phyloP scores from a whole-genome alignment of 2,329 filamentous ascomycete genomes.

The Aspergillus novofumigatus region DNA sequence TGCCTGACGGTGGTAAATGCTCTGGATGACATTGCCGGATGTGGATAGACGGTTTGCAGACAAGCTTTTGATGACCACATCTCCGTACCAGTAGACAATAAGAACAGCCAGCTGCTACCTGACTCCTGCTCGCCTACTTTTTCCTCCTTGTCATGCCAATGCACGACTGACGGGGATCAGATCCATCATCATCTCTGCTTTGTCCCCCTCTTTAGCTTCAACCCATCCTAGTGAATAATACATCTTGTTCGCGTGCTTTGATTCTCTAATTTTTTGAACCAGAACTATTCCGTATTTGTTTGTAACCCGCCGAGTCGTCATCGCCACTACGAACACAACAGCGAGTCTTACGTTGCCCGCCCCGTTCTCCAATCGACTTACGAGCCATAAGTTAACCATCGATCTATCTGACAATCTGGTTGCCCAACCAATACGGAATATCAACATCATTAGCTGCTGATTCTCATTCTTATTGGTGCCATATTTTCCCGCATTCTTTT shows the following conservation, averaged over 20 bases:
- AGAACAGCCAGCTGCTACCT: no score
- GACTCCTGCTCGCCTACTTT: not conserved
- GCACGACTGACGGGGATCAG: not conserved
- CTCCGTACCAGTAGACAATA: not conserved
- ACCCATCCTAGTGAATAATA: not conserved
- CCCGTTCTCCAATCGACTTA: not conserved
- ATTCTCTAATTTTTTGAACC: not conserved
- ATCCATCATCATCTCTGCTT: not conserved
- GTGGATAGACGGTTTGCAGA: not conserved
- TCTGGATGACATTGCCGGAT: not conserved
- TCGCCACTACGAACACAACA: not conserved
- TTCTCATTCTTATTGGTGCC: constrained; percentile 4
- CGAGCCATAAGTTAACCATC: not conserved
- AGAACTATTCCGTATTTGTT: not conserved
- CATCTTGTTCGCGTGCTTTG: not conserved
- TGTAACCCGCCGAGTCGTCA: not conserved
- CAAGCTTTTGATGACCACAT: not conserved
- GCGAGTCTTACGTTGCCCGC: not conserved
- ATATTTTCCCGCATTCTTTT: constrained; percentile 5
- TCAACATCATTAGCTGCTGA: not conserved
- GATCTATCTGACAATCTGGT: not conserved
- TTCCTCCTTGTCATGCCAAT: not conserved
- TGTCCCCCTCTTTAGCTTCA: not conserved
- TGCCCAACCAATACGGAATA: not conserved
- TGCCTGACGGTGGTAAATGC: not conserved